Evolutionary conservation across 768 basidiomycete species (phyloP).

Genomic region (Dentipellis fragilis): DNA sequence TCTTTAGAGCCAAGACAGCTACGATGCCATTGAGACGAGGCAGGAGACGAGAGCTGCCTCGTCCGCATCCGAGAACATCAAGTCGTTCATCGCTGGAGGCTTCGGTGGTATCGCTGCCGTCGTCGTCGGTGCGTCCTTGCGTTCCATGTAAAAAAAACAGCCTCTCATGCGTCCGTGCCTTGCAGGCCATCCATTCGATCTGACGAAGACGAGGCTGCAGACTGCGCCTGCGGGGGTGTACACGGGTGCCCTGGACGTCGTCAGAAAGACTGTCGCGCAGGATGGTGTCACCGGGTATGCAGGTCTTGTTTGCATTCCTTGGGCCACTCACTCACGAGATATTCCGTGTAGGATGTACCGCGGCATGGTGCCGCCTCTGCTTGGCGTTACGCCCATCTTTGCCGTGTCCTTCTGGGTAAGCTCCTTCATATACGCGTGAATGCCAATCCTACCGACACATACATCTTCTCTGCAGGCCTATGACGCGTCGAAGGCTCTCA

Average conservation of each 20-base stretch:
- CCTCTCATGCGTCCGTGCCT: no score
- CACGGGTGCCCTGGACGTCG: constrained; percentile 87
- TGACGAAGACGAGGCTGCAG: constrained; percentile 93
- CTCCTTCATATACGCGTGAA: not conserved
- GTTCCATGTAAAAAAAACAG: not conserved
- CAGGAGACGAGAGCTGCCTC: constrained; percentile 3
- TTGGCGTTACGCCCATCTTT: constrained; percentile 97
- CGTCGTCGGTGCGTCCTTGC: constrained; percentile 65
- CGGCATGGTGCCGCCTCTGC: constrained; percentile 85
- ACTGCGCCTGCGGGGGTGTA: constrained; percentile 85
- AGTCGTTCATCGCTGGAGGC: constrained; percentile 90
- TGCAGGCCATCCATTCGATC: constrained; percentile 91
- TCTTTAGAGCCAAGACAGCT: constrained; percentile 4
- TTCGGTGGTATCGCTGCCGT: constrained; percentile 85
- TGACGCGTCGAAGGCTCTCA: constrained; percentile 83
- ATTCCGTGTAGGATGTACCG: constrained; percentile 61
- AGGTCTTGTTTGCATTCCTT: not conserved
- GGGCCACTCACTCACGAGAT: not conserved
- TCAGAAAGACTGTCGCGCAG: constrained; percentile 80
- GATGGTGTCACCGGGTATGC: constrained; percentile 84
- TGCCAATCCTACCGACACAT: not conserved
- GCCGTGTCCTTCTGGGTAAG: constrained; percentile 95
- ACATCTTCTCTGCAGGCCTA: constrained; percentile 55
- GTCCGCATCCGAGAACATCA: constrained; percentile 35
- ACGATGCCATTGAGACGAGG: constrained; percentile 1